Conservation (phyloP, 78 protist species). For the Dictyostelium capitatum region DNA sequence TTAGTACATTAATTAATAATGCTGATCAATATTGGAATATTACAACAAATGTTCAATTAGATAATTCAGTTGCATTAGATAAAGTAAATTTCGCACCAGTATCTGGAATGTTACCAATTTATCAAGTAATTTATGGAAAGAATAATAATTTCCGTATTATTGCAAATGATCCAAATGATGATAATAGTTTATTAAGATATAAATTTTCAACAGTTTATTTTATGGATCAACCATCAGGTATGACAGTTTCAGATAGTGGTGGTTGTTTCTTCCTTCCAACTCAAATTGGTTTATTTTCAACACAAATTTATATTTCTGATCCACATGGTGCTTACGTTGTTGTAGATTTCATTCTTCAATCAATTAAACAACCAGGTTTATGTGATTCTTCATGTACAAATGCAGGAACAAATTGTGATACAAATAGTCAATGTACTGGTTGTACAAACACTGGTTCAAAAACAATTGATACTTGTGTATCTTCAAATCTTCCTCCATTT, state of each 20-base stretch:
- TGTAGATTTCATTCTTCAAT: conserved; percentile 16
- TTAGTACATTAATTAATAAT: conserved; percentile 29
- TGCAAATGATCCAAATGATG: not conserved
- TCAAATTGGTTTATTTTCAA: not conserved
- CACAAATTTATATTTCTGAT: conserved; percentile 4
- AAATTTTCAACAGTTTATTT: not conserved
- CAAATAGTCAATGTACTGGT: not conserved
- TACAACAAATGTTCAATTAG: conserved; percentile 2
- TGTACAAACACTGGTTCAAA: not conserved
- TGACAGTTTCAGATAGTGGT: not conserved
- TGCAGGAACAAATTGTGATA: not conserved
- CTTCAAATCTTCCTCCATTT: conserved; percentile 25
- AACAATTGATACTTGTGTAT: not conserved
- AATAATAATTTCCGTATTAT: not conserved
- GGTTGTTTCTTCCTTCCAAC: not conserved
- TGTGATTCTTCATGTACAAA: not conserved
- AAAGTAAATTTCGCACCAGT: not conserved
- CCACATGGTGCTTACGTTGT: not conserved
- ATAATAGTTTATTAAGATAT: not conserved
- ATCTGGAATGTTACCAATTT: conserved; percentile 15
- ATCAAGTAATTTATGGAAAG: not conserved
- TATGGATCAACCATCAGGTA: conserved; percentile 19
- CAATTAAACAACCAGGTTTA: not conserved
- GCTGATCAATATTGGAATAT: conserved; percentile 19
- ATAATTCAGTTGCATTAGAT: not conserved